Percentiles rank a stretch among this genome's conserved stretches.
Evolutionary conservation across 2,329 filamentous ascomycete genomes (phyloP).

Genomic region (Calonectria naviculata): DNA sequence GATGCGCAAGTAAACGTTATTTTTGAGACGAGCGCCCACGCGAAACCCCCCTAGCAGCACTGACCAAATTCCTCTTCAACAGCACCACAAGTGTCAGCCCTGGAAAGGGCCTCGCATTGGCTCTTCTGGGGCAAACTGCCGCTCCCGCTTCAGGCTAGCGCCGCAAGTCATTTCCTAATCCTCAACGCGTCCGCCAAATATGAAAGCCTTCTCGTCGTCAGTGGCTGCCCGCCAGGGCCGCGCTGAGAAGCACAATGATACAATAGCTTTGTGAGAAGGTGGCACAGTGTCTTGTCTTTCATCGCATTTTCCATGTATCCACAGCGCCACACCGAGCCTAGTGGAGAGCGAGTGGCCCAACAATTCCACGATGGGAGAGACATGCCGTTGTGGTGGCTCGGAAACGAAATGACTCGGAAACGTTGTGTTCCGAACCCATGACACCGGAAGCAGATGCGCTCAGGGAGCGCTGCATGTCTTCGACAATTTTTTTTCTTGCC

Average conservation of each 20-base stretch:
- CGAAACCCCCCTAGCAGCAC: background rate
- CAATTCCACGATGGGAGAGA: background rate
- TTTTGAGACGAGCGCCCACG: background rate
- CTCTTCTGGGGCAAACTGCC: background rate
- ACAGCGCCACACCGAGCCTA: background rate
- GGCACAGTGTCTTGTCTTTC: background rate
- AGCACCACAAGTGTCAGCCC: background rate
- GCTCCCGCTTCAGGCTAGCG: constrained; percentile 13
- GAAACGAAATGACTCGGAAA: background rate
- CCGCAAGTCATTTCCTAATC: constrained; percentile 23
- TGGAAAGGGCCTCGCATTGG: constrained; percentile 12
- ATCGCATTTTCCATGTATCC: background rate
- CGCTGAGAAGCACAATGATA: background rate
- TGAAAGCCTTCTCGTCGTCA: background rate
- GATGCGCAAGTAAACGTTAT: background rate
- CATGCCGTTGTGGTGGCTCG: background rate
- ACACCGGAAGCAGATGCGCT: background rate
- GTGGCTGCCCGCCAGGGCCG: background rate
- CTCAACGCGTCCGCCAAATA: background rate
- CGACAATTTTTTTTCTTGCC: background rate
- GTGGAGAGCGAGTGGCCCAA: background rate
- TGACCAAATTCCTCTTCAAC: background rate
- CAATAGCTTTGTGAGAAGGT: background rate
- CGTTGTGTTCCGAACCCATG: background rate
- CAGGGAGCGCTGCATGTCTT: background rate